Evolutionary conservation across 2,329 filamentous ascomycete species (phyloP).

Genomic region (Fonsecaea erecta): DNA sequence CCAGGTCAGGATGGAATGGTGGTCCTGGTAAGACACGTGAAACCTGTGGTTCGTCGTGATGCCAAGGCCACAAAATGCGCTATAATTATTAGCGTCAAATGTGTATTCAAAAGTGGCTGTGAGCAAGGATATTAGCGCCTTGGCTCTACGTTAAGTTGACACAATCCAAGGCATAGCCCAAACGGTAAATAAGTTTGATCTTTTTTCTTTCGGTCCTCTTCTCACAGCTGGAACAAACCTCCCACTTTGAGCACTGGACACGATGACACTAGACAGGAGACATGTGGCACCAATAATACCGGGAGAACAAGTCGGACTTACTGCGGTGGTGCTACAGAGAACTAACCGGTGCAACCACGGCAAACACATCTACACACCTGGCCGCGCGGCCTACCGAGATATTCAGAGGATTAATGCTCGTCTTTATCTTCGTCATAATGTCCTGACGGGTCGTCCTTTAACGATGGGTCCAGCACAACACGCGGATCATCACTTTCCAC

Average conservation of each 20-base stretch:
- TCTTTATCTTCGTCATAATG: constrained; percentile 23
- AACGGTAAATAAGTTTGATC: not conserved
- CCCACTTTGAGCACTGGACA: not conserved
- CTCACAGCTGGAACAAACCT: not conserved
- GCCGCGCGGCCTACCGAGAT: not conserved
- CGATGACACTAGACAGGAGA: not conserved
- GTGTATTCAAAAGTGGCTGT: not conserved
- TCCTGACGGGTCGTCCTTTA: constrained; percentile 27
- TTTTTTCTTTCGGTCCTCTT: not conserved
- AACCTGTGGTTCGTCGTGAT: not conserved
- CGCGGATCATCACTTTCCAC: constrained; percentile 35
- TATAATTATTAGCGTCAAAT: not conserved
- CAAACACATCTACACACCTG: not conserved
- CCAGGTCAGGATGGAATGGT: not conserved
- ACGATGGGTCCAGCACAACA: constrained; percentile 23
- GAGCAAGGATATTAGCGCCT: not conserved
- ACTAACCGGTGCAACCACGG: not conserved
- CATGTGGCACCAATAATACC: not conserved
- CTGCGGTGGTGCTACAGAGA: not conserved
- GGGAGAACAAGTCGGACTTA: not conserved
- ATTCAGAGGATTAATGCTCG: constrained; percentile 1
- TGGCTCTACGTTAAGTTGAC: not conserved
- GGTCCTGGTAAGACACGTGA: not conserved
- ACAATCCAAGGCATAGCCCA: too few species aligned
- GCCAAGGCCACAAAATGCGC: not conserved